A percentile compares a stretch with the other conserved stretches of the same genome.
Conservation (phyloP, 495 filamentous ascomycete genomes). For the Penicillium coffeae region DNA sequence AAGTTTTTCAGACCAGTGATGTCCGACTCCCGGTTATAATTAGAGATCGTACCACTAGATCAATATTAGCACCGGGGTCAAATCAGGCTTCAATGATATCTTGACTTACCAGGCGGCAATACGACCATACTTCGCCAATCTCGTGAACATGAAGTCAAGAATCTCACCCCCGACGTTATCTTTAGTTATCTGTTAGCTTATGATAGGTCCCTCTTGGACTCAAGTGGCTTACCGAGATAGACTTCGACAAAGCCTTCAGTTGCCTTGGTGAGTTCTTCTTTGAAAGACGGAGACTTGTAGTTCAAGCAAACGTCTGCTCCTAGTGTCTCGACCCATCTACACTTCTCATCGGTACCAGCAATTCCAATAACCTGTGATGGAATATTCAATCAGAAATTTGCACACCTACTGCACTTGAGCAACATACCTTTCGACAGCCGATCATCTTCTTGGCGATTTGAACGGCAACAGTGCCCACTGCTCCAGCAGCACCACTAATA, state of each 20-base stretch:
- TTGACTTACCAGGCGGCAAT: slow-evolving; percentile 54
- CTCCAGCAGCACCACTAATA: slow-evolving; percentile 47
- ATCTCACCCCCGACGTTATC: slow-evolving; percentile 71
- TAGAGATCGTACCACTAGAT: not conserved
- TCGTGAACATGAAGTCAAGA: slow-evolving; percentile 55
- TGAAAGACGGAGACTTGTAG: slow-evolving; percentile 59
- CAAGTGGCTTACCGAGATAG: slow-evolving; percentile 41
- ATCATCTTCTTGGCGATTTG: slow-evolving; percentile 55
- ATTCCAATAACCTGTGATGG: slow-evolving; percentile 46
- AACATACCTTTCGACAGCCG: slow-evolving; percentile 45
- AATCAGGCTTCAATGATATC: too few relatives aligned
- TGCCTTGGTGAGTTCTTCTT: slow-evolving; percentile 50
- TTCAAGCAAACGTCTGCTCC: slow-evolving; percentile 66
- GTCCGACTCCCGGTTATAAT: slow-evolving; percentile 1
- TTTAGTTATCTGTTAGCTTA: not conserved
- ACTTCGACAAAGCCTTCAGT: slow-evolving; percentile 64
- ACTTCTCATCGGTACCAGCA: slow-evolving; percentile 64
- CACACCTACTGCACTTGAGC: too few relatives aligned
- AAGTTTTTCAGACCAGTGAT: slow-evolving; percentile 1
- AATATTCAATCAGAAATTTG: not conserved
- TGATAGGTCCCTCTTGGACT: not conserved
- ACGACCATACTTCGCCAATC: slow-evolving; percentile 52
- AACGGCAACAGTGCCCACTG: slow-evolving; percentile 43
- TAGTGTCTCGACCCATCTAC: slow-evolving; percentile 55
- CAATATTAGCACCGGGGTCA: too few relatives aligned